Conservation (phyloP, 2,329 filamentous ascomycete species). For the Nothophoma quercina region DNA sequence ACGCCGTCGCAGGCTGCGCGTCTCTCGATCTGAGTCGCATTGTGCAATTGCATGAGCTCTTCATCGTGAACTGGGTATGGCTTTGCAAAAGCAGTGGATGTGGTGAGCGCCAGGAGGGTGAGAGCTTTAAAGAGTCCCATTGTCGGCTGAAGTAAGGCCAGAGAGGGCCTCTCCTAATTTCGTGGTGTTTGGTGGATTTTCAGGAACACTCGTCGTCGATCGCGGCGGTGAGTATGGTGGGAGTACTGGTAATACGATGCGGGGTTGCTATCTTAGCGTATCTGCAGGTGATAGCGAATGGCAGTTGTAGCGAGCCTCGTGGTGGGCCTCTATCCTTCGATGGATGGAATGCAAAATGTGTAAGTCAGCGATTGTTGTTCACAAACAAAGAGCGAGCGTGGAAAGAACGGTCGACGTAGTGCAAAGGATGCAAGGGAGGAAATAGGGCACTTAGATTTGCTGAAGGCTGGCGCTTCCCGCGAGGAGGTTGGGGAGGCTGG, state of each 20-base stretch:
- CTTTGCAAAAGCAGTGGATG: constrained; percentile 60
- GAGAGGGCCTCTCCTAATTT: background rate
- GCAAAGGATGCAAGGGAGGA: constrained; percentile 32
- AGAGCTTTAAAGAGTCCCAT: constrained; percentile 63
- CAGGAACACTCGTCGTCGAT: background rate
- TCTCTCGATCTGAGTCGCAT: constrained; percentile 37
- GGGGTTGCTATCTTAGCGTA: constrained; percentile 23
- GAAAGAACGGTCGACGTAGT: constrained; percentile 17
- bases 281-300: constrained; percentile 20
- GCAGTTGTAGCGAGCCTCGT: constrained; percentile 13
- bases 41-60: constrained; percentile 39
- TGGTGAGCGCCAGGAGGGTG: constrained; percentile 62
- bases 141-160: constrained; percentile 10
- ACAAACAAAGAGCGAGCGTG: constrained; percentile 16
- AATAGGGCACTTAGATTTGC: constrained; percentile 42
- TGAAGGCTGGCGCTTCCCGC: constrained; percentile 30
- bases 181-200: constrained; percentile 1
- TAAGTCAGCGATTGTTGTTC: constrained; percentile 19
- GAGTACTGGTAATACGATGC: constrained; percentile 10
- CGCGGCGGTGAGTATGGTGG: constrained; percentile 1
- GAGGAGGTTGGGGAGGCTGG: constrained; percentile 24
- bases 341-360: constrained; percentile 8
- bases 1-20: constrained; percentile 26
- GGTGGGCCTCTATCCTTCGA: constrained; percentile 15
- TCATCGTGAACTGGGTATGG: constrained; percentile 41